Evolutionary conservation across 2,329 filamentous ascomycete genomes (phyloP).

Genomic region (Cladosporium cucumerinum): DNA sequence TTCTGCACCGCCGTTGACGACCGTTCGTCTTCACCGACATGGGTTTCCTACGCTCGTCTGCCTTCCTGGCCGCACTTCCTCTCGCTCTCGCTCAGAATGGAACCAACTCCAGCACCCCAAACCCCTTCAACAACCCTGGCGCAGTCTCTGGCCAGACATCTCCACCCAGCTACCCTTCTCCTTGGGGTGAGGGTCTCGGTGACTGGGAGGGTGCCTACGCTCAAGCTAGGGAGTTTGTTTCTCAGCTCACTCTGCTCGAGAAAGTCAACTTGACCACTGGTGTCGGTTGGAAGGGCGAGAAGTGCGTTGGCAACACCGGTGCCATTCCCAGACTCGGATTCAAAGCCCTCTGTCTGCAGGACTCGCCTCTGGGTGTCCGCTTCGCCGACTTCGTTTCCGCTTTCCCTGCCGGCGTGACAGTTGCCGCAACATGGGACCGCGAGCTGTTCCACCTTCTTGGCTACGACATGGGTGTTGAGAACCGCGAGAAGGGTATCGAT

Average conservation of each 20-base stretch:
- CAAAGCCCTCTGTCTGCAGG: conserved; percentile 77
- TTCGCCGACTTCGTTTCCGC: conserved; percentile 76
- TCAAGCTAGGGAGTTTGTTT: conserved; percentile 75
- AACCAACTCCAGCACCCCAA: conserved; percentile 25
- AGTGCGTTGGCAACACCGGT: conserved; percentile 73
- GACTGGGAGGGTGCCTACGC: conserved; percentile 73
- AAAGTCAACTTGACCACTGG: conserved; percentile 96
- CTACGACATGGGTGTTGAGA: conserved; percentile 70
- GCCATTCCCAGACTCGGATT: conserved; percentile 67
- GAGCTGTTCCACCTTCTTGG: conserved; percentile 66
- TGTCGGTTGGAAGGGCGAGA: conserved; percentile 68
- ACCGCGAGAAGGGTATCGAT: conserved; percentile 70
- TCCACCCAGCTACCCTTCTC: conserved; percentile 76
- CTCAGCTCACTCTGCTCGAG: conserved; percentile 75
- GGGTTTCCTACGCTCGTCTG: conserved; percentile 23
- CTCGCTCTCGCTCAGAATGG: conserved; percentile 29
- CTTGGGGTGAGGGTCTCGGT: conserved; percentile 75
- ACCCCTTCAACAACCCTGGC: conserved; percentile 28
- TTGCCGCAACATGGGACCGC: conserved; percentile 80
- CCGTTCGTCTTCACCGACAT: conserved; percentile 20
- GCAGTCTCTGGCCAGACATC: conserved; percentile 41
- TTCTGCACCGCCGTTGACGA: conserved; percentile 6
- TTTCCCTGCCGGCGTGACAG: conserved; percentile 74
- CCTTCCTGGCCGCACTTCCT: conserved; percentile 31
- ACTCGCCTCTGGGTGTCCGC: conserved; percentile 77